Percentiles rank a stretch among this genome's conserved stretches.
phyloP scores from a whole-genome alignment of 345 rosid species.

The Salix suchowensis region DNA sequence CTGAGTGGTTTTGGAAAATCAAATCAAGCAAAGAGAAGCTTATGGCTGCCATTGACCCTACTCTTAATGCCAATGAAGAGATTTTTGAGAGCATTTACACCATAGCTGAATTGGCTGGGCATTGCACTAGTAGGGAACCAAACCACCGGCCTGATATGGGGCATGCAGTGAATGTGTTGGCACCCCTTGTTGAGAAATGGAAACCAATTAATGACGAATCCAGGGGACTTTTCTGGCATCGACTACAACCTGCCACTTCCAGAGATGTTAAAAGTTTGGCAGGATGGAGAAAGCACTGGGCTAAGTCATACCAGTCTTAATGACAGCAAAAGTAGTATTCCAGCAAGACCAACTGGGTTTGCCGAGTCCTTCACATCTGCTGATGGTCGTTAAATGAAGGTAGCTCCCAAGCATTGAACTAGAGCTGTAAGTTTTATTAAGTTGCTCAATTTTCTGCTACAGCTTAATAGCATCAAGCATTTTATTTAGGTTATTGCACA shows the following conservation, averaged over 20 bases:
- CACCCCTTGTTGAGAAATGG: constrained; percentile 46
- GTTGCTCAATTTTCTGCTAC: not conserved
- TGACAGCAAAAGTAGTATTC: constrained; percentile 41
- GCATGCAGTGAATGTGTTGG: constrained; percentile 39
- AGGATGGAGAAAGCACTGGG: constrained; percentile 31
- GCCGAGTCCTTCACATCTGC: constrained; percentile 41
- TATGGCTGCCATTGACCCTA: constrained; percentile 31
- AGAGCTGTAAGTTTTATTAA: not conserved
- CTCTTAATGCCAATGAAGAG: constrained; percentile 30
- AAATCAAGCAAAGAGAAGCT: constrained; percentile 38
- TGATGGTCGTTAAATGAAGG: constrained; percentile 33
- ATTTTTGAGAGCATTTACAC: constrained; percentile 29
- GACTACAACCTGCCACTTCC: constrained; percentile 39
- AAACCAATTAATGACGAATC: constrained; percentile 29
- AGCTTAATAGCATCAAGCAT: not conserved
- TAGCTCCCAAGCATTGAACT: not conserved
- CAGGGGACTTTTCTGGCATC: constrained; percentile 23
- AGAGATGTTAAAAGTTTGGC: constrained; percentile 46
- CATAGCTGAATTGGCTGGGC: constrained; percentile 45
- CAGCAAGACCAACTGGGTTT: constrained; percentile 36
- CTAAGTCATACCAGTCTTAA: constrained; percentile 12
- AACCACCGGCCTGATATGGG: constrained; percentile 51
- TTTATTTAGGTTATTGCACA: not conserved
- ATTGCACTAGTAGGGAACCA: constrained; percentile 50
- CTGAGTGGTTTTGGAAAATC: constrained; percentile 50